Evolutionary conservation across 179 eudicot genomes (phyloP).

Genomic region (Nepenthes alata): DNA sequence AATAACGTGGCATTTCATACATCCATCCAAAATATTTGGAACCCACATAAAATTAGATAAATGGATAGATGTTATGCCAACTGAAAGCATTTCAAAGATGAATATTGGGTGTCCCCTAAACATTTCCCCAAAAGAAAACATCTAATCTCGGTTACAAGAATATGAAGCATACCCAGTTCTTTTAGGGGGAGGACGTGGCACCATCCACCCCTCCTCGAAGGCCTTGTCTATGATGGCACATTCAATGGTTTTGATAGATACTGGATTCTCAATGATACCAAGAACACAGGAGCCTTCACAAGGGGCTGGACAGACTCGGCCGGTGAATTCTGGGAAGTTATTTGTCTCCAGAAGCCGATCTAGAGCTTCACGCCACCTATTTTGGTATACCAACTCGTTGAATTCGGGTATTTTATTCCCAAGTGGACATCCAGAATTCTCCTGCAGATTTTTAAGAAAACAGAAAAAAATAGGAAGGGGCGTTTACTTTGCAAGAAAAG

Average conservation of each 20-base stretch:
- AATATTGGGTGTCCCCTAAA: not conserved
- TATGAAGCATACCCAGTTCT: conserved; percentile 56
- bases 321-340: conserved; percentile 98
- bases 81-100: too few relatives aligned
- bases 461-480: not conserved
- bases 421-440: conserved; percentile 91
- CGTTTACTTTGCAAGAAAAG: not conserved
- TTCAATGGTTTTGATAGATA: conserved; percentile 86
- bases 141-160: not conserved
- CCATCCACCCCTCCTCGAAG: conserved; percentile 99
- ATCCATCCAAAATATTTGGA: too few relatives aligned
- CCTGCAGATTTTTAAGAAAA: conserved; percentile 29
- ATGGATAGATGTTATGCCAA: too few relatives aligned
- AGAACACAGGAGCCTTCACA: conserved; percentile 99
- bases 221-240: conserved; percentile 96
- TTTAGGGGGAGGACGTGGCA: conserved; percentile 80
- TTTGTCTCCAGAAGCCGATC: conserved; percentile 91
- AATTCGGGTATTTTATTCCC: conserved; percentile 98
- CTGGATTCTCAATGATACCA: conserved; percentile 96
- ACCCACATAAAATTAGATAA: too few relatives aligned
- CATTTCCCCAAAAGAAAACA: not conserved
- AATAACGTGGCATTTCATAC: not conserved
- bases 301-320: conserved; percentile 98
- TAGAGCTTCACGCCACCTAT: conserved; percentile 96
- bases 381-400: conserved; percentile 90